phyloP scores from a whole-genome alignment of 1,284 basidiomycete genomes.

The Athelia sp. region DNA sequence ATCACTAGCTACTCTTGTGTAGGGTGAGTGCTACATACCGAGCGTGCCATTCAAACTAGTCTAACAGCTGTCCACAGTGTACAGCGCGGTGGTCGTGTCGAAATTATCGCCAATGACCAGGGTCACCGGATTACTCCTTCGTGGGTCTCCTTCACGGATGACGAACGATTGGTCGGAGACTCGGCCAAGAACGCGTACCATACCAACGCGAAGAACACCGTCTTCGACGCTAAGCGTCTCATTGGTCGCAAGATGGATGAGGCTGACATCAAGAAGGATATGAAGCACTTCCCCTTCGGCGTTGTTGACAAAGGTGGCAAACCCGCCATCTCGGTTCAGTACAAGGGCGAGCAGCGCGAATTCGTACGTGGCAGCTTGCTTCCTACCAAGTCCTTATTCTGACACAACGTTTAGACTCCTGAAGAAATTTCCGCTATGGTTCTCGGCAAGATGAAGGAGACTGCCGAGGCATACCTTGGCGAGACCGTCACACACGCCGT shows the following conservation, averaged over 20 bases:
- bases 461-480: constrained; percentile 96
- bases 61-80: constrained; percentile 54
- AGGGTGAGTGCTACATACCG: constrained; percentile 39
- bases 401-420: constrained; percentile 47
- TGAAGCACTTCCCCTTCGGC: constrained; percentile 89
- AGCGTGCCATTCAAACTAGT: neutral
- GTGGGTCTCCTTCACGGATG: constrained; percentile 88
- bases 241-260: constrained; percentile 88
- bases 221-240: constrained; percentile 97
- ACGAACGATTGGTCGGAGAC: constrained; percentile 89
- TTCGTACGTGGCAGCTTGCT: constrained; percentile 51
- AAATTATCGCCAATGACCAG: constrained; percentile 97
- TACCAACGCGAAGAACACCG: constrained; percentile 89
- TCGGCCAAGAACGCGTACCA: constrained; percentile 77
- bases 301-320: constrained; percentile 80
- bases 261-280: constrained; percentile 72
- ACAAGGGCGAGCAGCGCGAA: constrained; percentile 82
- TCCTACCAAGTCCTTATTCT: neutral
- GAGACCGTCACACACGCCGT: constrained; percentile 97
- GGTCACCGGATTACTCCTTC: constrained; percentile 97
- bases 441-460: constrained; percentile 98
- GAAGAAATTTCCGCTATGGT: constrained; percentile 96
- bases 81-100: constrained; percentile 87
- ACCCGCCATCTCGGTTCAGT: constrained; percentile 80
- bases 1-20: constrained; percentile 70